Evolutionary conservation across 306 rosid genomes (phyloP).

Genomic region (Vigna unguiculata): DNA sequence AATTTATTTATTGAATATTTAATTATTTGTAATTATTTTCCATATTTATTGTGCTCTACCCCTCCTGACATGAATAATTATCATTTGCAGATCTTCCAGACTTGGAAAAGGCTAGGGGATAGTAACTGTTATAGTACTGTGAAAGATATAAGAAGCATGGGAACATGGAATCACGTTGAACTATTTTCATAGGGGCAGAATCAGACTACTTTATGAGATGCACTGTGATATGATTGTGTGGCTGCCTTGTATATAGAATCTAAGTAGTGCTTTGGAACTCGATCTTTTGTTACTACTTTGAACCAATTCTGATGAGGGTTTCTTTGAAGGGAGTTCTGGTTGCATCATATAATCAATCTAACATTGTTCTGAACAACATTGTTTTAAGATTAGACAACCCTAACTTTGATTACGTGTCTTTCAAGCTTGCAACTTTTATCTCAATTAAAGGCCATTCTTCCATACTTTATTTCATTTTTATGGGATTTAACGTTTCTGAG

Average conservation of each 20-base stretch:
- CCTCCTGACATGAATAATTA: conserved; percentile 17
- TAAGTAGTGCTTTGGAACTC: conserved; percentile 35
- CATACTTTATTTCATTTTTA: background rate
- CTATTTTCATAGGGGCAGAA: conserved; percentile 38
- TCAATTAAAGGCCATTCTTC: background rate
- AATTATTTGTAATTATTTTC: background rate
- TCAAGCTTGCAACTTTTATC: background rate
- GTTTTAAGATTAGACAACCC: conserved; percentile 10
- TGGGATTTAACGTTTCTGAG: too few relatives aligned
- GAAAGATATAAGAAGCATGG: conserved; percentile 30
- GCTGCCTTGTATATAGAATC: conserved; percentile 48
- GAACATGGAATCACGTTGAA: conserved; percentile 39
- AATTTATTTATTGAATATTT: background rate
- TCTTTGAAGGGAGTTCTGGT: conserved; percentile 27
- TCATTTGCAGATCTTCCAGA: conserved; percentile 86
- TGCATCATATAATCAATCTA: conserved; percentile 31
- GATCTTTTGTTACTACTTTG: conserved; percentile 30
- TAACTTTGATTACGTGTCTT: background rate
- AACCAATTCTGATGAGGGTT: conserved; percentile 32
- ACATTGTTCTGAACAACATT: conserved; percentile 6
- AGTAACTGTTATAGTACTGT: conserved; percentile 35
- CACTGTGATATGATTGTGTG: conserved; percentile 30
- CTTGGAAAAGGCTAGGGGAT: conserved; percentile 85
- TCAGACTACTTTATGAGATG: conserved; percentile 39
- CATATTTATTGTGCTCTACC: background rate